Evolutionary conservation across 225 moss, liverwort and hornwort species (phyloP).

Genomic region (Sphagnum contortum): DNA sequence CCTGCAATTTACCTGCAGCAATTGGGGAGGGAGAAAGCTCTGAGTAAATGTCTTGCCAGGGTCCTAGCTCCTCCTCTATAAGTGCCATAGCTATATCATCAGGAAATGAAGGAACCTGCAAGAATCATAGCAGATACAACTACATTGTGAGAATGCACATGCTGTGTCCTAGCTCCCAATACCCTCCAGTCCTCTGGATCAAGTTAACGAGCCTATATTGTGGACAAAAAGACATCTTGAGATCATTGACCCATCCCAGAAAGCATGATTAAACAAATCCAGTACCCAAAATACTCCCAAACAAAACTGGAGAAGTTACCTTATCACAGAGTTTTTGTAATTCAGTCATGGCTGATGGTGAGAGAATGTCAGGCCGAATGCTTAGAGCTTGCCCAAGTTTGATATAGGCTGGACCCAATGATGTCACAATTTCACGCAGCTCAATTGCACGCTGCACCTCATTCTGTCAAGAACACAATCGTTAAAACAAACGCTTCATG

Average conservation of each 20-base stretch:
- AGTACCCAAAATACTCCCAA: no score
- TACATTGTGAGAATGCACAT: no score
- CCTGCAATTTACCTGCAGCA: slow-evolving; percentile 61
- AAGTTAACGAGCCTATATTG: no score
- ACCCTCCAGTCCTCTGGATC: no score
- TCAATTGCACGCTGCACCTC: slow-evolving; percentile 97
- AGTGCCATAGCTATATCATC: slow-evolving; percentile 84
- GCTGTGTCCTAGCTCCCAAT: no score
- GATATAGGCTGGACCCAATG: slow-evolving; percentile 98
- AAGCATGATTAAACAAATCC: no score
- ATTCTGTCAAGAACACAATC: slow-evolving; percentile 41
- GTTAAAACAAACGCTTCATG: neutral
- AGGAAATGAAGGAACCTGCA: slow-evolving; percentile 94
- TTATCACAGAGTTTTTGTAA: slow-evolving; percentile 99
- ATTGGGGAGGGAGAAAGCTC: slow-evolving; percentile 88
- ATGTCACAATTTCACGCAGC: slow-evolving; percentile 91
- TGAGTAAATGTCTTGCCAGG: slow-evolving; percentile 86
- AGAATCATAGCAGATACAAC: neutral
- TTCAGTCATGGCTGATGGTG: slow-evolving; percentile 97
- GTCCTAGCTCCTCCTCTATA: slow-evolving; percentile 81
- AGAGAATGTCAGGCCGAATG: slow-evolving; percentile 93
- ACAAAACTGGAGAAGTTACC: slow-evolving; percentile 19
- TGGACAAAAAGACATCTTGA: no score
- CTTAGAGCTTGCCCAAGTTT: slow-evolving; percentile 99
- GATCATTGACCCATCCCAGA: no score